Evolutionary conservation across 202 grass and related monocot genomes (phyloP), one percentile per base, ranked within the genome.

Genomic region (Brachypodium distachyon): DNA sequence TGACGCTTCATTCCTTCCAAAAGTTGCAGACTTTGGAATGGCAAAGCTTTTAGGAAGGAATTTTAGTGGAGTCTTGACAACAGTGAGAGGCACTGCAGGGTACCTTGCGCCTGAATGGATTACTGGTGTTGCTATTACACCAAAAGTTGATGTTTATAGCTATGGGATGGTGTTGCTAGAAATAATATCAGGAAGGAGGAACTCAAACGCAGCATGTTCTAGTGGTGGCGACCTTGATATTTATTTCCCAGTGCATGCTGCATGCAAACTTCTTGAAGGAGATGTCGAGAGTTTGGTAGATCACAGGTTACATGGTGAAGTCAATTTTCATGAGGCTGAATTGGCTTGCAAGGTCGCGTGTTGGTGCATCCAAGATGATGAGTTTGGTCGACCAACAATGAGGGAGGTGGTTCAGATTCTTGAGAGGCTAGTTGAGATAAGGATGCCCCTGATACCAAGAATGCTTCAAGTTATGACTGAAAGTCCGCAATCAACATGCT

Each of bases 1-100:
- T 2, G 86, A 86, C n/a, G 32, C 49, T 4, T 82, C 61, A 2
- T 83, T 83, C 7, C 2, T 61, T 21, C 74, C 82, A 0, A 89
- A 89, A 83, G 49, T 92, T 36, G 61, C 87, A 16, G 89, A 90
- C 67, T 96, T 92, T 19, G 87, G 84, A 8, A 75, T 92, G 80
- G 84, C 89, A 7, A 96, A 92, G 75, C 44, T 96, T 28, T 11
- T 92, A 3, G 89, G 84, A 12, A 81, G 93, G 39, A 82, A 90
- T 22, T 91, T 83, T 34, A 96, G 86, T 46, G 58, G 78, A 47
- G 92, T 87, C 46, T 52, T 95, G 12, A 95, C 92, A 21, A 95
- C 88, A 31, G 29, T 73, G 14, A 62, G 75, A 66, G 82, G 75
- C 73, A 85, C 75, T 18, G 2, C 34, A 3, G 67, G 82, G 44